A percentile compares a stretch with the other conserved stretches of the same genome.
Evolutionary conservation across 83 land plant genomes (phyloP).

Genomic region (Picea abies): DNA sequence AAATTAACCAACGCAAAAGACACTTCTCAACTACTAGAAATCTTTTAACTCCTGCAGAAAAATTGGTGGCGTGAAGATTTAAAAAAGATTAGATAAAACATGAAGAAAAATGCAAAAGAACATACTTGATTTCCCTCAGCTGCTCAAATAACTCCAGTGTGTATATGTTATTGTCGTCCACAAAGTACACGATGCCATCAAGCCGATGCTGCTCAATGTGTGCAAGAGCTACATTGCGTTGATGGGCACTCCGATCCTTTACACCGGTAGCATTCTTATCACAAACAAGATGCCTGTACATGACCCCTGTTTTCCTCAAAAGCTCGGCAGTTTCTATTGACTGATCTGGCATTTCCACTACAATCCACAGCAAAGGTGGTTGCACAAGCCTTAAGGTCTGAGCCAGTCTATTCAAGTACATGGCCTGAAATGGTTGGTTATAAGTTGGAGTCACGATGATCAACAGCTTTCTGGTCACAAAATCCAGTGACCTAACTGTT

Average conservation of each 20-base stretch:
- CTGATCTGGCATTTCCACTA: too few species aligned
- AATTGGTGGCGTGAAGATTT: background rate
- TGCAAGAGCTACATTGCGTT: slow-evolving; percentile 83
- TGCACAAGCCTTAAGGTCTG: slow-evolving; percentile 74
- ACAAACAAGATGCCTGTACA: slow-evolving; percentile 93
- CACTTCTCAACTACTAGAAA: background rate
- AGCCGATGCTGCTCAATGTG: slow-evolving; percentile 83
- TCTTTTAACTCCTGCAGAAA: background rate
- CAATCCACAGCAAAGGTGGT: slow-evolving; percentile 86
- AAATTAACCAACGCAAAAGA: background rate
- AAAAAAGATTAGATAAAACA: background rate
- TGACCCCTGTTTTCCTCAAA: slow-evolving; percentile 58
- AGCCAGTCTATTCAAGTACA: slow-evolving; percentile 37
- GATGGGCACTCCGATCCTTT: slow-evolving; percentile 88
- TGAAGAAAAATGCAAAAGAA: background rate
- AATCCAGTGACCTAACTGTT: slow-evolving; percentile 2
- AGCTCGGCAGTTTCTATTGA: too few species aligned
- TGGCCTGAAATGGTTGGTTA: too few species aligned
- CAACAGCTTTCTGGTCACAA: too few species aligned
- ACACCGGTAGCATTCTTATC: slow-evolving; percentile 49
- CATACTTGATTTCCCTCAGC: slow-evolving; percentile 79
- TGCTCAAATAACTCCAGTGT: slow-evolving; percentile 83
- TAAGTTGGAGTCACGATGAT: too few species aligned
- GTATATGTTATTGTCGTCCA: slow-evolving; percentile 93
- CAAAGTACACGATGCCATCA: slow-evolving; percentile 96